These are phyloP conservation scores for Blastomyces percursus DNA, from an alignment of 2,329 filamentous ascomycete species.

Conservation along the genomic window DNA sequence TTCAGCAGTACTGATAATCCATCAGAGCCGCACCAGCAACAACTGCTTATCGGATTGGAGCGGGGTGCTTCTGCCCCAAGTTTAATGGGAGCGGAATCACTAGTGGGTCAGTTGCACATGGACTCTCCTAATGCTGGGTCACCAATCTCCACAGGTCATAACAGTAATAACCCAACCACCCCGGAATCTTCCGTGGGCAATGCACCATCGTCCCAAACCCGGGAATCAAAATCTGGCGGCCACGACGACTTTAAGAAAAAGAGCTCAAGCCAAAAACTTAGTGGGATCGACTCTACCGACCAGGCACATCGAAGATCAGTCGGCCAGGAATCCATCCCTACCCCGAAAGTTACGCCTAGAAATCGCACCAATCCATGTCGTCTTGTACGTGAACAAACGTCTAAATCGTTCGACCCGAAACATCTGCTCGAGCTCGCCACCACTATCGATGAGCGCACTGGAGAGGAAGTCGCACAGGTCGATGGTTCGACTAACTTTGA, in stretches of 20 bases:
- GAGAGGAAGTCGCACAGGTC: constrained; percentile 21
- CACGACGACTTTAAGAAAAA: neutral
- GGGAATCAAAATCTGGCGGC: neutral
- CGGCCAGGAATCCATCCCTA: neutral
- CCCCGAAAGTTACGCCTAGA: neutral
- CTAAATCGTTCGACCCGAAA: neutral
- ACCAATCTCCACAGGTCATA: constrained; percentile 22
- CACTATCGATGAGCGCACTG: constrained; percentile 36
- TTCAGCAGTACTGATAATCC: constrained; percentile 8
- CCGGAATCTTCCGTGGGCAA: neutral
- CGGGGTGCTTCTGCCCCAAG: constrained; percentile 34
- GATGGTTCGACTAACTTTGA: neutral
- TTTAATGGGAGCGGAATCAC: constrained; percentile 38
- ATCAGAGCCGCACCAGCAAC: constrained; percentile 9
- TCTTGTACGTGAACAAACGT: neutral
- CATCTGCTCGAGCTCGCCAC: constrained; percentile 26
- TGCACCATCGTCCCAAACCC: neutral
- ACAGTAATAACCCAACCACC: constrained; percentile 23
- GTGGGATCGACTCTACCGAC: neutral
- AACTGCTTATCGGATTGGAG: constrained; percentile 15
- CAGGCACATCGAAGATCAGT: neutral
- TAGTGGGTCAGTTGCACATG: constrained; percentile 40
- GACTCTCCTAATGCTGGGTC: constrained; percentile 31
- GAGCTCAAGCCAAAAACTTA: neutral
- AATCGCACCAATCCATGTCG: neutral